Evolutionary conservation across 768 basidiomycete genomes (phyloP).

Genomic region (Cyclocybe aegerita): DNA sequence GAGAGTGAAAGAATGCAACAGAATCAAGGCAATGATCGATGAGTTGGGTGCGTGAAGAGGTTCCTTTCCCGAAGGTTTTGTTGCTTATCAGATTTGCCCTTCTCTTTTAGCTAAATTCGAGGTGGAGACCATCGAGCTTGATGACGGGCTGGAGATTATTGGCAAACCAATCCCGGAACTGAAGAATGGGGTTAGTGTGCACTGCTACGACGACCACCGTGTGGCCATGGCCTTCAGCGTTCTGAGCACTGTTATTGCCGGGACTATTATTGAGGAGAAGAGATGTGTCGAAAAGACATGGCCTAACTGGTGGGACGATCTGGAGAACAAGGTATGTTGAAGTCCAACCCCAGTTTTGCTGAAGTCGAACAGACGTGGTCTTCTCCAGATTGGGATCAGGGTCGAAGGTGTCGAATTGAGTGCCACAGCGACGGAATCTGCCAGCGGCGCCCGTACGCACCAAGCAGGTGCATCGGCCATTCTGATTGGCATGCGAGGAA

Average conservation of each 20-base stretch:
- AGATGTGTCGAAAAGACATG: constrained; percentile 99
- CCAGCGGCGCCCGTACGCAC: constrained; percentile 34
- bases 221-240: constrained; percentile 99
- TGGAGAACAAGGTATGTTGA: constrained; percentile 80
- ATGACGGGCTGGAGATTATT: constrained; percentile 89
- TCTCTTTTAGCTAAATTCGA: constrained; percentile 81
- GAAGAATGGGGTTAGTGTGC: constrained; percentile 71
- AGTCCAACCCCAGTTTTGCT: background rate
- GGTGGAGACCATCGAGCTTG: constrained; percentile 86
- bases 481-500: constrained; percentile 94
- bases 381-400: constrained; percentile 76
- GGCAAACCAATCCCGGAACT: constrained; percentile 70
- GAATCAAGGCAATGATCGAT: constrained; percentile 96
- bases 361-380: background rate
- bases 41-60: constrained; percentile 71
- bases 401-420: constrained; percentile 84
- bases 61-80: background rate
- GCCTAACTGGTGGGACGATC: constrained; percentile 99
- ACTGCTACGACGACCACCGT: constrained; percentile 98
- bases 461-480: constrained; percentile 59
- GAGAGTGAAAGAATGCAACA: constrained; percentile 96
- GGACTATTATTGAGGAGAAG: constrained; percentile 91
- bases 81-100: background rate
- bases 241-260: constrained; percentile 67
- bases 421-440: constrained; percentile 35